phyloP scores from a whole-genome alignment of 1,284 basidiomycete genomes.

The Cerrena zonata region DNA sequence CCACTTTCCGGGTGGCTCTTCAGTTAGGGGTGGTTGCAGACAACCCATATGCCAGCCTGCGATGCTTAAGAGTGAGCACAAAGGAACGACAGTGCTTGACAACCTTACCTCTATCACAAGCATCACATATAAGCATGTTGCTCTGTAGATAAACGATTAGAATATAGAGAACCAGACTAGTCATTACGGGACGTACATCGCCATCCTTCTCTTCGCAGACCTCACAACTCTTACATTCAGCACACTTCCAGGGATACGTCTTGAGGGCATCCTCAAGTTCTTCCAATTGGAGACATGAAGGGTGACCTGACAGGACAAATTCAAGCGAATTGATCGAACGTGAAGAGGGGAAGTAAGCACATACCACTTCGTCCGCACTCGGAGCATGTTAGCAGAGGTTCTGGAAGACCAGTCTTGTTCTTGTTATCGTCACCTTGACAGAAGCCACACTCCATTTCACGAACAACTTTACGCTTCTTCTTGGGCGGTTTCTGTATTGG shows the following conservation, averaged over 20 bases:
- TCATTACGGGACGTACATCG: constrained; percentile 59
- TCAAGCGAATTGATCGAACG: constrained; percentile 3
- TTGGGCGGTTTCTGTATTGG: constrained; percentile 29
- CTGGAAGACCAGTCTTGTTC: constrained; percentile 51
- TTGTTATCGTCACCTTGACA: constrained; percentile 56
- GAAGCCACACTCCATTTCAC: constrained; percentile 62
- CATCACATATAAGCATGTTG: constrained; percentile 87
- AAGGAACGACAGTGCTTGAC: constrained; percentile 6
- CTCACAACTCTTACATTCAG: constrained; percentile 92
- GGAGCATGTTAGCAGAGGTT: constrained; percentile 64
- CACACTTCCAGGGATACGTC: constrained; percentile 83
- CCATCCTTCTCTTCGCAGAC: constrained; percentile 81
- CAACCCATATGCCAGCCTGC: constrained; percentile 90
- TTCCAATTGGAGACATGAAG: constrained; percentile 64
- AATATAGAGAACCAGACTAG: constrained; percentile 3
- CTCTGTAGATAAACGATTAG: constrained; percentile 41
- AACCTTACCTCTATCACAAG: constrained; percentile 78
- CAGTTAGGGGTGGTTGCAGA: constrained; percentile 66
- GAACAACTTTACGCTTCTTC: constrained; percentile 47
- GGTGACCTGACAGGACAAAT: constrained; percentile 52
- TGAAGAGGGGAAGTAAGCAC: constrained; percentile 17
- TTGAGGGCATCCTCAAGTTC: constrained; percentile 49
- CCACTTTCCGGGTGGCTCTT: constrained; percentile 73
- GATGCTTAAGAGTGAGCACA: constrained; percentile 7
- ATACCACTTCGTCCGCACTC: constrained; percentile 62